These are phyloP conservation scores for Populus euphratica DNA, from an alignment of 345 rosid genomes.

Conservation along the genomic window DNA sequence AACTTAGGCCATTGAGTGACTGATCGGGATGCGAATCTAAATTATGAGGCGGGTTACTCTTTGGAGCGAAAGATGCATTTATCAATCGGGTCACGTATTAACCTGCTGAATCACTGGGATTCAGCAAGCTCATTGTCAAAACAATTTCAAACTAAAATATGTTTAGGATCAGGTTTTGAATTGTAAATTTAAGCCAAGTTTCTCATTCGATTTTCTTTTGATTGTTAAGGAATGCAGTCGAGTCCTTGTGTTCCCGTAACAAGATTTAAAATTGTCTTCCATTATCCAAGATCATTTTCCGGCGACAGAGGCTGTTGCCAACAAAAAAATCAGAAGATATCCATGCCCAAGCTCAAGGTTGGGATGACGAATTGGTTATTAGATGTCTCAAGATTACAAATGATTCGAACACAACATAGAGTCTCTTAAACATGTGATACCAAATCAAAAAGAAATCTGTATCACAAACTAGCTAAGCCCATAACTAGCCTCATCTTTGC, in stretches of 20 bases:
- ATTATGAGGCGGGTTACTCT: neutral
- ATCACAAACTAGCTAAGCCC: neutral
- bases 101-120: no score
- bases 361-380: neutral
- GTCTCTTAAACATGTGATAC: neutral
- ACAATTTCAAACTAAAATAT: no score
- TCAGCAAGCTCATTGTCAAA: no score
- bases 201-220: neutral
- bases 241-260: neutral
- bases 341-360: neutral
- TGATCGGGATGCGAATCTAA: neutral
- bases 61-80: neutral
- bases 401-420: neutral
- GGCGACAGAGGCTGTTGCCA: no score
- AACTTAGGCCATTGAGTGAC: neutral
- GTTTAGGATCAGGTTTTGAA: no score
- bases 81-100: neutral
- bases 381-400: neutral
- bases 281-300: no score
- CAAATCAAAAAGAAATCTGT: neutral
- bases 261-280: neutral
- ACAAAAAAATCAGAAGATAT: no score
- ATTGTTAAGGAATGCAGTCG: neutral
- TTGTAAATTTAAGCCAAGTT: neutral
- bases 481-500: neutral